phyloP scores from a whole-genome alignment of 2,329 filamentous ascomycete genomes.

The Neocatenulostroma microsporum region DNA sequence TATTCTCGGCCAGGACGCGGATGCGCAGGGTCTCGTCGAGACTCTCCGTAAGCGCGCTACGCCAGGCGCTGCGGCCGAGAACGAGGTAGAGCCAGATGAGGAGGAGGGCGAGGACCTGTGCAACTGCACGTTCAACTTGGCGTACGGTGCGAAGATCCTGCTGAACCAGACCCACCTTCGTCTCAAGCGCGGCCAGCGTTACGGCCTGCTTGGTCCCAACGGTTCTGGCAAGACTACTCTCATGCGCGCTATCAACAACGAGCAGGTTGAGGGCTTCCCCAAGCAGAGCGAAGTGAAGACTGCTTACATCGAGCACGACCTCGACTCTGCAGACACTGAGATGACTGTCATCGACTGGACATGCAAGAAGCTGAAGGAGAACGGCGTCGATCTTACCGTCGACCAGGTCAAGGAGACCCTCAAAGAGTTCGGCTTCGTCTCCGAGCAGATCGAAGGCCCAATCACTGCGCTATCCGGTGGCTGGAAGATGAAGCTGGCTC shows the following conservation, averaged over 20 bases:
- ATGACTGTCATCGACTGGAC: constrained; percentile 98
- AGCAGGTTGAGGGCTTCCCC: constrained; percentile 99
- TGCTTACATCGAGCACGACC: constrained; percentile 99
- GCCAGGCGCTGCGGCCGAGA: constrained; percentile 65
- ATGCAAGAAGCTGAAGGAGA: constrained; percentile 85
- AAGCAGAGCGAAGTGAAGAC: constrained; percentile 99
- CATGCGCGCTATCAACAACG: constrained; percentile 99
- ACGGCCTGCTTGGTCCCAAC: constrained; percentile 98
- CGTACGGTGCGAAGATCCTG: constrained; percentile 99
- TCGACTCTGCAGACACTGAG: constrained; percentile 94
- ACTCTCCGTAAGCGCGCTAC: constrained; percentile 75
- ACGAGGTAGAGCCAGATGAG: constrained; percentile 66
- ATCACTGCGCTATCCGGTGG: constrained; percentile 96
- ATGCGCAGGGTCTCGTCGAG: constrained; percentile 67
- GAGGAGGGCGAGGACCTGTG: constrained; percentile 98
- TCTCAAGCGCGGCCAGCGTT: constrained; percentile 98
- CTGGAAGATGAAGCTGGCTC: constrained; percentile 99
- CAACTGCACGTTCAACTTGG: constrained; percentile 99
- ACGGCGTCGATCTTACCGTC: constrained; percentile 60
- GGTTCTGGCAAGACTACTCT: constrained; percentile 99
- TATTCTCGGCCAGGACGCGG: constrained; percentile 71
- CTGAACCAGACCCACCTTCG: constrained; percentile 97
- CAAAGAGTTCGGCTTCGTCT: constrained; percentile 80
- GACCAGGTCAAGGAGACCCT: constrained; percentile 70
- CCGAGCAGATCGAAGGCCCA: constrained; percentile 66